phyloP scores from a whole-genome alignment of 257 asterid species.

The Przewalskia tangutica region DNA sequence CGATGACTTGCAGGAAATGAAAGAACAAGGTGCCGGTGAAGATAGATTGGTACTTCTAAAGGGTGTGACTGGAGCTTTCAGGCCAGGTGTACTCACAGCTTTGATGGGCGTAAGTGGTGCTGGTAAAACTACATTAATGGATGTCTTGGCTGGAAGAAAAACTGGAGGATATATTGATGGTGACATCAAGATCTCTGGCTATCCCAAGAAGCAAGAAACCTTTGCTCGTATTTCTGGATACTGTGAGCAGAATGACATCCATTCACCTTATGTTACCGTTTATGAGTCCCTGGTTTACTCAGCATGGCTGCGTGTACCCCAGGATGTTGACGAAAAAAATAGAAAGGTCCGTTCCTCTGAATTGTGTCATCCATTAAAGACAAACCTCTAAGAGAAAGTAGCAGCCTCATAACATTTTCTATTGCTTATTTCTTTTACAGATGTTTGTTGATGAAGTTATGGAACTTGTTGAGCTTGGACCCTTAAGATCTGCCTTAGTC shows the following conservation, averaged over 20 bases:
- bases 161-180: slow-evolving; percentile 62
- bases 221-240: slow-evolving; percentile 70
- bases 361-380: not conserved
- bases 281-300: slow-evolving; percentile 53
- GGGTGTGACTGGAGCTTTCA: slow-evolving; percentile 57
- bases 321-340: slow-evolving; percentile 26
- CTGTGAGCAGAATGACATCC: slow-evolving; percentile 64
- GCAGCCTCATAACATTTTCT: not conserved
- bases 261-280: slow-evolving; percentile 57
- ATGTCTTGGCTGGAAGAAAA: slow-evolving; percentile 63
- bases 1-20: slow-evolving; percentile 51
- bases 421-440: slow-evolving; percentile 9
- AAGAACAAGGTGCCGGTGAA: slow-evolving; percentile 32
- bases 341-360: slow-evolving; percentile 30
- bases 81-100: slow-evolving; percentile 58
- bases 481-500: slow-evolving; percentile 41
- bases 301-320: slow-evolving; percentile 55
- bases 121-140: slow-evolving; percentile 72
- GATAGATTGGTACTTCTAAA: slow-evolving; percentile 47
- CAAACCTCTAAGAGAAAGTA: not conserved
- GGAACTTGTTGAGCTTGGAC: slow-evolving; percentile 53
- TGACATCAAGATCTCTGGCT: slow-evolving; percentile 47
- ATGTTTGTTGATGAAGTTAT: slow-evolving; percentile 47
- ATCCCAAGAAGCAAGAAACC: slow-evolving; percentile 52
- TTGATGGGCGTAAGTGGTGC: slow-evolving; percentile 79